Conservation (phyloP, 2,329 filamentous ascomycete species). For the Colletotrichum liriopes region DNA sequence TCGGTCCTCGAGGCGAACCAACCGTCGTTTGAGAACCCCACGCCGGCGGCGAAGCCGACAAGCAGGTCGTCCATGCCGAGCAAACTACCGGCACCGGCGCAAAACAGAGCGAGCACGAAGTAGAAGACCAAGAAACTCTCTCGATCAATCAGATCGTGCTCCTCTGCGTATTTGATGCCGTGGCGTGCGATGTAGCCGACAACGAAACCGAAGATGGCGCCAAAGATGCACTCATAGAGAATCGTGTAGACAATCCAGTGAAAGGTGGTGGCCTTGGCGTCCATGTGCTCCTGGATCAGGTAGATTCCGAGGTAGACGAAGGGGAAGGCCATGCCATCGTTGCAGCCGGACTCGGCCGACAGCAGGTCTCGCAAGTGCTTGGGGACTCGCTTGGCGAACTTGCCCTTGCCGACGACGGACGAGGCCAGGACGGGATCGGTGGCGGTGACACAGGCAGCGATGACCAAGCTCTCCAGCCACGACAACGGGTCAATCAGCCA, state of each 20-base stretch:
- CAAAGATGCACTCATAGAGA: conserved; percentile 96
- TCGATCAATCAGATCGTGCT: conserved; percentile 88
- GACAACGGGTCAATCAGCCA: conserved; percentile 84
- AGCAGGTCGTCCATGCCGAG: conserved; percentile 94
- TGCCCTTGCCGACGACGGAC: conserved; percentile 98
- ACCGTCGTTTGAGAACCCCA: conserved; percentile 99
- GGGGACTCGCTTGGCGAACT: conserved; percentile 96
- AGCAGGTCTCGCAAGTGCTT: conserved; percentile 97
- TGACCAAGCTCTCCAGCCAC: conserved; percentile 91
- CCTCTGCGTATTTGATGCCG: conserved; percentile 89
- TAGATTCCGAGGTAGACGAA: conserved; percentile 96
- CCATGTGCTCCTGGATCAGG: conserved; percentile 84
- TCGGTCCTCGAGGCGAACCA: conserved; percentile 99
- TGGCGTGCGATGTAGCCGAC: conserved; percentile 93
- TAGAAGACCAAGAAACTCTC: conserved; percentile 99
- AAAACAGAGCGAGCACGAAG: conserved; percentile 96
- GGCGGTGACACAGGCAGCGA: conserved; percentile 95
- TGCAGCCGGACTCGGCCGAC: conserved; percentile 97
- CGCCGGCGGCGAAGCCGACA: conserved; percentile 93
- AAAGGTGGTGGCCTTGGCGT: conserved; percentile 78
- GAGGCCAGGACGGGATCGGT: conserved; percentile 97
- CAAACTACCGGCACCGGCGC: conserved; percentile 92
- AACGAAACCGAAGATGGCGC: conserved; percentile 87
- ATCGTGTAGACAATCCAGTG: conserved; percentile 94
- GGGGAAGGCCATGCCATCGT: conserved; percentile 99